Percentiles rank a stretch among this genome's conserved stretches.
phyloP scores from a whole-genome alignment of 495 filamentous ascomycete genomes.

The Hamigera avellanea region DNA sequence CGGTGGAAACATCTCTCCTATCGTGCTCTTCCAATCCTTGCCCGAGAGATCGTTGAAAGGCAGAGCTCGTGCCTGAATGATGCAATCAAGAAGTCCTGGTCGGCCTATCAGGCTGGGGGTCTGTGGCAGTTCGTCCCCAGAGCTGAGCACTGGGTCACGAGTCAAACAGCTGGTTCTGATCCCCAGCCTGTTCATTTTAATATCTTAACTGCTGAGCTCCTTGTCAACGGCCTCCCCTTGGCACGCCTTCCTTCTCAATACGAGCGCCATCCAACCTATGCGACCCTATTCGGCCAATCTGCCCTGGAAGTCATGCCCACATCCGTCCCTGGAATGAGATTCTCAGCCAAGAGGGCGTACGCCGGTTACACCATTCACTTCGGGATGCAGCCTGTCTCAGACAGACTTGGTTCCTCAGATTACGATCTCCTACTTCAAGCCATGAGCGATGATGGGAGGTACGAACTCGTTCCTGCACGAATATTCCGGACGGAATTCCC shows the following conservation, averaged over 20 bases:
- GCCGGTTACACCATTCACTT: slow-evolving; percentile 25
- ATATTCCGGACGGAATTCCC: slow-evolving; percentile 35
- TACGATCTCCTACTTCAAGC: slow-evolving; percentile 15
- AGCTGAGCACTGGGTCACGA: slow-evolving; percentile 1
- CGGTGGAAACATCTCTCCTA: slow-evolving; percentile 19
- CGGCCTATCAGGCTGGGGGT: slow-evolving; percentile 19
- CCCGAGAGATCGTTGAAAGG: too few relatives aligned
- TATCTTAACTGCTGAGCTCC: slow-evolving; percentile 41
- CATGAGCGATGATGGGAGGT: slow-evolving; percentile 4
- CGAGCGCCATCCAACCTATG: slow-evolving; percentile 26
- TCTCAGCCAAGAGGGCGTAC: slow-evolving; percentile 21
- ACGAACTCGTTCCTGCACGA: slow-evolving; percentile 34
- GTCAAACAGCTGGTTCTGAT: slow-evolving; percentile 7
- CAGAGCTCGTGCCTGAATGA: slow-evolving; percentile 13
- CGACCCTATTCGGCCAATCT: slow-evolving; percentile 27
- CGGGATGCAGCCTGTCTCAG: slow-evolving; percentile 16
- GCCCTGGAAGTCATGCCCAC: slow-evolving; percentile 31
- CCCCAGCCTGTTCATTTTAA: slow-evolving; percentile 34
- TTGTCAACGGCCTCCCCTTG: slow-evolving; percentile 43
- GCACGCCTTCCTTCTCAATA: slow-evolving; percentile 37
- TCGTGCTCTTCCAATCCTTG: slow-evolving; percentile 7
- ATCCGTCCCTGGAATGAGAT: slow-evolving; percentile 29
- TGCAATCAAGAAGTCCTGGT: slow-evolving; percentile 26
- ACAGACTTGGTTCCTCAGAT: not conserved
- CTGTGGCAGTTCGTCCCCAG: slow-evolving; percentile 10